These are phyloP conservation scores for Lolium rigidum DNA, from an alignment of 176 grass and related monocot species.

Conservation along the genomic window DNA sequence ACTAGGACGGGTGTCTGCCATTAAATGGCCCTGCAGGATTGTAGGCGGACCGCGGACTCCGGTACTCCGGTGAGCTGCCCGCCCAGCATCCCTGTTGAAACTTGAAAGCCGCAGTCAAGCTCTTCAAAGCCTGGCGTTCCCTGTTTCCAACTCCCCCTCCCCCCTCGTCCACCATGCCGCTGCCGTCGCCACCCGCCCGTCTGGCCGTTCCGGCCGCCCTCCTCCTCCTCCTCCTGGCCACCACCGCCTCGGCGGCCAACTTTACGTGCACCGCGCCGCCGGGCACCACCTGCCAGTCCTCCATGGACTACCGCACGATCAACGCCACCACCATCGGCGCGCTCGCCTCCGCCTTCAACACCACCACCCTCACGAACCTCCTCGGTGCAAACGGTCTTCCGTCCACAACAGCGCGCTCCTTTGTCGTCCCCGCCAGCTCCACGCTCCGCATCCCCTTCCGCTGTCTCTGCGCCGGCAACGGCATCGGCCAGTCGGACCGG, in stretches of 20 bases:
- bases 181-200: constrained; percentile 11
- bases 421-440: background rate
- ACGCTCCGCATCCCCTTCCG: constrained; percentile 52
- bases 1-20: too few species aligned
- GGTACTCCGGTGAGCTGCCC: too few species aligned
- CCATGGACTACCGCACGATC: constrained; percentile 57
- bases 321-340: constrained; percentile 68
- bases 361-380: constrained; percentile 47
- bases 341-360: constrained; percentile 62
- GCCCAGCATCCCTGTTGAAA: too few species aligned
- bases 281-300: constrained; percentile 51
- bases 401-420: background rate
- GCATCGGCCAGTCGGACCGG: constrained; percentile 42
- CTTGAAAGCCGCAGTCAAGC: constrained; percentile 13
- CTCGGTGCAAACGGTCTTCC: constrained; percentile 55
- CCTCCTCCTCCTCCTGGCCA: constrained; percentile 37
- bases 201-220: constrained; percentile 27
- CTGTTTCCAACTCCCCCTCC: background rate
- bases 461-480: constrained; percentile 58
- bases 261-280: constrained; percentile 42
- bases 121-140: background rate
- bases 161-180: background rate
- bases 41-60: too few species aligned
- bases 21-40: too few species aligned
- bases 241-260: constrained; percentile 43